Evolutionary conservation across 176 grass and related monocot species (phyloP), one percentile per base, ranked within the genome.

Genomic region (Paspalum notatum): DNA sequence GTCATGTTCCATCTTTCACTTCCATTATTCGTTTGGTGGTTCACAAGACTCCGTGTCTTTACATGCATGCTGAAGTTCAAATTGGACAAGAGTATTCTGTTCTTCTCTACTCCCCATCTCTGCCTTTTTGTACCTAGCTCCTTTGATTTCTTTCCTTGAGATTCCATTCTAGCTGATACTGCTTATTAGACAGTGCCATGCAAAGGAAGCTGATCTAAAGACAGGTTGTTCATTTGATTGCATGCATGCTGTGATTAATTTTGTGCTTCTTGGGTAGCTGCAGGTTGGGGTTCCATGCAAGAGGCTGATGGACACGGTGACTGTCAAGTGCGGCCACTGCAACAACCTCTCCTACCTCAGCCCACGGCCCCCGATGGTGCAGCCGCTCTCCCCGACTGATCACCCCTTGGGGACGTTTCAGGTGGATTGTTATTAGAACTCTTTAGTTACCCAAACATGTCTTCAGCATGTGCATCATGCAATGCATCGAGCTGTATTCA

Each of bases 231-330:
- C 32, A 25, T 82, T 71, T 77, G 56, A 69, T 77, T 58, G 20
- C 79, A 79, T 58, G 20, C 79, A 79, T 86, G 62, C 64, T 79
- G 54, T 24, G 79, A 87, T 75, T 75, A 68, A 86, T 87, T 64
- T 77, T 81, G 40, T 80, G 72, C 51, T 45, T 87, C 77, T 81
- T 80, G 75, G 84, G 84, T 87, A 89, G 89, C 78, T 98, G 83
- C 86, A 98, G 95, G 95, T 98, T 75, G 92, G 91, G 59, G 90
- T 94, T 47, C 92, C 92, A 91, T 87, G 83, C 85, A 98, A 98
- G 88, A 85, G 93, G 74, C 85, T 94, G 62, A 98, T 91, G 92
- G 90, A 94, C 68, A 90, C 89, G 24, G 92, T 92, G 45, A 90
- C 91, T 55, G 95, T 98, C 37, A 94, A 94, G 63, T 98, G 95